Base-by-base conservation (phyloP, 768 basidiomycete species). In the Panus rudis region DNA sequence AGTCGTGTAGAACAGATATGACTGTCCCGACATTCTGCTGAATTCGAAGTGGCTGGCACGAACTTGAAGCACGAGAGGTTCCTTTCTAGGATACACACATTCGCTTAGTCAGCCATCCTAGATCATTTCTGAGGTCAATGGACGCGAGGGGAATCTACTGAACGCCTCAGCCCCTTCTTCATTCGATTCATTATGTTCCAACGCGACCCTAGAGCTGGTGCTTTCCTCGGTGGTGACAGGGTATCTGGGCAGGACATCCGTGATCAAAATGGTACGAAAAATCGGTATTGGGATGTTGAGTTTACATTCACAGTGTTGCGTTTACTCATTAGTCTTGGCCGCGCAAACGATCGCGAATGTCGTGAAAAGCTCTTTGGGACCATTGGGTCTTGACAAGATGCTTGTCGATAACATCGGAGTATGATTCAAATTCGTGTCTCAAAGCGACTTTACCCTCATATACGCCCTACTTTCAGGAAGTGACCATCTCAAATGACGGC, bases 401-500 rank as follows among this genome's bases (percentile, higher is more conserved):
- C 75, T 96, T 43, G 92, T 98, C 13, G 93, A 98, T 64, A 93
- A 94, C 67, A 92, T 97, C 52, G 93, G 92, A 53, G 92, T 93
- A 59, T 57, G 84, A 67, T 8, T 27, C 16, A 21, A 20, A 25
- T 35, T 17, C 25, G 28, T n/a, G 35, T 22, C 11, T 31, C n/a
- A n/a, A n/a, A 31, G 27, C 26, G 28, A 10, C n/a, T 4, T 20
- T 4, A 7, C 25, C 37, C 45, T 16, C n/a, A n/a, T 28, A 22
- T 19, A 35, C 7, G 45, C 52, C 43, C 58, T 38, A 24, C 41
- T 27, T 34, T 4, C 63, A 94, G 92, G 96, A 99, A 75, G 93
- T 98, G 22, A 98, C 96, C 23, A 98, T 99, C 62, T 97, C 96
- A 37, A 99, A 99, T 66, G 96, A 98, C 68, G 96, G 96, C 37